phyloP scores from a whole-genome alignment of 805 yeast species.

The Candida hungchunana region DNA sequence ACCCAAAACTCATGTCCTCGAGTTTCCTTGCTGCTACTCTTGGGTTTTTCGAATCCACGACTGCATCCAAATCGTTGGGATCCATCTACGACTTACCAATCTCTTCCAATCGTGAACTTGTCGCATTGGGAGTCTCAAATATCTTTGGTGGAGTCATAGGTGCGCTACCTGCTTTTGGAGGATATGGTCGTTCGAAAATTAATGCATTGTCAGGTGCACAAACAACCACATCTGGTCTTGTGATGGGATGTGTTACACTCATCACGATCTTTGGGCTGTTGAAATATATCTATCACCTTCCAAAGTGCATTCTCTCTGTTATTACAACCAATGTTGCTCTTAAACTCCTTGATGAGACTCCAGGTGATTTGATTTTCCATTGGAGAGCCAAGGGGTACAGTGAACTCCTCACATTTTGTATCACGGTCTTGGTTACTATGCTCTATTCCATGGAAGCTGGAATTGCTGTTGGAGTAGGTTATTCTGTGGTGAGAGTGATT shows the following conservation, averaged over 20 bases:
- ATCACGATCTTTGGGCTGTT: slow-evolving; percentile 58
- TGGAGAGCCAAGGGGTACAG: slow-evolving; percentile 67
- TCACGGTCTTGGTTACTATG: slow-evolving; percentile 62
- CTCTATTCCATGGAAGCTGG: slow-evolving; percentile 85
- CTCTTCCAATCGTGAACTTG: slow-evolving; percentile 84
- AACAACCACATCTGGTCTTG: slow-evolving; percentile 78
- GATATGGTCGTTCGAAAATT: slow-evolving; percentile 89
- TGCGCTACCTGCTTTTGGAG: slow-evolving; percentile 90
- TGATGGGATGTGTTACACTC: slow-evolving; percentile 75
- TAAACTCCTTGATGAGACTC: slow-evolving; percentile 77
- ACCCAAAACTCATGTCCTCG: slow-evolving; percentile 56
- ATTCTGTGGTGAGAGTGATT: slow-evolving; percentile 74
- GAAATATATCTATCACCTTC: slow-evolving; percentile 65
- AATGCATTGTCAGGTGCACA: slow-evolving; percentile 85
- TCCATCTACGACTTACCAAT: slow-evolving; percentile 65
- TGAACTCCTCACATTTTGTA: slow-evolving; percentile 63
- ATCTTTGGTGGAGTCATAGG: slow-evolving; percentile 47
- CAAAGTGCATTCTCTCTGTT: slow-evolving; percentile 74
- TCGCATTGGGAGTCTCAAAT: slow-evolving; percentile 82
- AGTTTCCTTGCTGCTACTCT: slow-evolving; percentile 76
- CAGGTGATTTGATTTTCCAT: slow-evolving; percentile 72
- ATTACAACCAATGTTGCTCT: slow-evolving; percentile 77
- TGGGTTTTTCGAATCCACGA: slow-evolving; percentile 91
- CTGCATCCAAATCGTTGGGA: slow-evolving; percentile 85
- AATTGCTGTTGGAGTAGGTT: slow-evolving; percentile 78